Evolutionary conservation across 2,329 filamentous ascomycete species (phyloP), one percentile per base, ranked within the genome.

Genomic region (Leptographium galeiforme): DNA sequence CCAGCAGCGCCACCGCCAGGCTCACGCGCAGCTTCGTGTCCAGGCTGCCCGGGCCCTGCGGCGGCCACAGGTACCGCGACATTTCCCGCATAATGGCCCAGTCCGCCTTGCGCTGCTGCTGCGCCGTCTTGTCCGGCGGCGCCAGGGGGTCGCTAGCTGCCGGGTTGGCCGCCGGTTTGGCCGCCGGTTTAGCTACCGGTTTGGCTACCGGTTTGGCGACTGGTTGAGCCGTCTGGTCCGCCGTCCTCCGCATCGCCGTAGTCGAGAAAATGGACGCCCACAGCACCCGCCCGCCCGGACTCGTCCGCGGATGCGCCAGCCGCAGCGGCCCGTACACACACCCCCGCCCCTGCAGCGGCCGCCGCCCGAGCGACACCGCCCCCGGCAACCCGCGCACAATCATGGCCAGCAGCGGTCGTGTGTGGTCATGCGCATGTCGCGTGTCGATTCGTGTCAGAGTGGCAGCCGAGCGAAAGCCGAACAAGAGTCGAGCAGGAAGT

Each of bases 11-110:
- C 4, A 98, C 77, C n/a, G 91, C 89, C 48, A 95, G 71, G 12
- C 86, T 80, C 38, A 98, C 93, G 57, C 93, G 83, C 57, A 90
- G 71, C 66, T 94, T 88, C 4, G 89, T 94, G 53, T 83, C 83
- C 62, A 87, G 68, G 64, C 86, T 87, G 67, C 90, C 82, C 72
- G 93, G 95, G 66, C 90, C 82, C 72, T 93, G 95, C 8, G 8
- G 7, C 25, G 93, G 93, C 93, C 93, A 98, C 25, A 98, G 73
- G 68, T 98, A 98, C 57, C 84, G 84, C 56, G 85, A 84, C 91
- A 98, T 97, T 67, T 98, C 91, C 70, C 87, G 94, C 76, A 98
- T 93, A 60, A 98, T 98, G 48, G 90, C 90, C 91, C 91, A 96
- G 65, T 98, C 93, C 10, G 90, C 91, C 70, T 90, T 94, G 61